These are phyloP conservation scores for Tricholoma bakamatsutake DNA, from an alignment of 768 basidiomycete genomes.

Conservation along the genomic window DNA sequence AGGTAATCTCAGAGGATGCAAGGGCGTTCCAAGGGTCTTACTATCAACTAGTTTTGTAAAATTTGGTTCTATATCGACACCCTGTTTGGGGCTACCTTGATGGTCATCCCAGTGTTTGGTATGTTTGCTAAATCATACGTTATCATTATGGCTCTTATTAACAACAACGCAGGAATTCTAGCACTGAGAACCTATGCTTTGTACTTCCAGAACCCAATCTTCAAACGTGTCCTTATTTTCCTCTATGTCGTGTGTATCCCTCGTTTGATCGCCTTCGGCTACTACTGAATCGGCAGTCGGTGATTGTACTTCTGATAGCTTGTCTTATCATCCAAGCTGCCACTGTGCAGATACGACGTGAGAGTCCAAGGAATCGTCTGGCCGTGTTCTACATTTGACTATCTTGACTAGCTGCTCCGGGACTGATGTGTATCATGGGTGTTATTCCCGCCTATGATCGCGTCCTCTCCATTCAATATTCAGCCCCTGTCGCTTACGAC, in stretches of 20 bases:
- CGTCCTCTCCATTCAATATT: background rate
- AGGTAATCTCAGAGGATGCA: background rate
- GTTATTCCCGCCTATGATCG: background rate
- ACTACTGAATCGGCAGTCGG: background rate
- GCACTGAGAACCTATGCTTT: background rate
- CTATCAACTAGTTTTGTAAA: background rate
- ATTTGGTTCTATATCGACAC: background rate
- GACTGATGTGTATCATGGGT: background rate
- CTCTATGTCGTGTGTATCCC: background rate
- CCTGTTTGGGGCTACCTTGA: background rate
- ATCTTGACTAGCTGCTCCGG: background rate
- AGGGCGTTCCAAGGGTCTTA: too few species aligned
- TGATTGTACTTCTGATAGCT: background rate
- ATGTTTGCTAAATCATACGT: background rate
- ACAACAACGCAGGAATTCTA: background rate
- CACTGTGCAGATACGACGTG: background rate
- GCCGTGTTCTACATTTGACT: too few species aligned
- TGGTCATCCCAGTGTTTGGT: background rate
- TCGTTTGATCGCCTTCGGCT: background rate
- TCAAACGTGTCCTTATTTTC: background rate
- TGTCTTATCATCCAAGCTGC: background rate
- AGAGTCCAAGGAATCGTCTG: background rate
- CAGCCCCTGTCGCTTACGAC: background rate
- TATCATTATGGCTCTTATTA: background rate
- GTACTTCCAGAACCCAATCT: background rate